Conservation (phyloP, 2,329 filamentous ascomycete species). For the Diatrype stigma region DNA sequence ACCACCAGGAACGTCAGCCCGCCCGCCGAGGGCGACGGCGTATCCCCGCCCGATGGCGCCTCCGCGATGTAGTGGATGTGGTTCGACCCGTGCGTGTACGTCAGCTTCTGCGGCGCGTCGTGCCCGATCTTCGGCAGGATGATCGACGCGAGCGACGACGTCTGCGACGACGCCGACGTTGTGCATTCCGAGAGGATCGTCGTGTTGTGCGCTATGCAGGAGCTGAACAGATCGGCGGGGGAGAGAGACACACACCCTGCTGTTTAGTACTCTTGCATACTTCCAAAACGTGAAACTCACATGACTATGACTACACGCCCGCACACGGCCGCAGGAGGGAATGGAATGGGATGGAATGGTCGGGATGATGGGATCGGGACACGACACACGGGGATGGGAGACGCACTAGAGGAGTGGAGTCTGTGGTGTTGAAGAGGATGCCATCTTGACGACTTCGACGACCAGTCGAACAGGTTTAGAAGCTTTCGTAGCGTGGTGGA, state of each 20-base stretch:
- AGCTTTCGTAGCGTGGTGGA: not conserved
- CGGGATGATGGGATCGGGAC: not conserved
- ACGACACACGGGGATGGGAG: conserved; percentile 5
- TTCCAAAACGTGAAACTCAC: too few relatives aligned
- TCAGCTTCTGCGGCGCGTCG: conserved; percentile 75
- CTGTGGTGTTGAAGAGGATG: conserved; percentile 63
- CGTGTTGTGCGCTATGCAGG: conserved; percentile 88
- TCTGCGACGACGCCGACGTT: conserved; percentile 74
- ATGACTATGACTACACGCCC: too few relatives aligned
- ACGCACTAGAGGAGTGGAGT: conserved; percentile 72
- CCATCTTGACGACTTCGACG: conserved; percentile 46
- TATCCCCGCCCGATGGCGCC: conserved; percentile 71
- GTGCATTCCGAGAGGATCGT: conserved; percentile 95
- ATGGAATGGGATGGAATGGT: conserved; percentile 6
- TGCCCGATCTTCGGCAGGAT: conserved; percentile 95
- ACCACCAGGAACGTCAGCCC: conserved; percentile 91
- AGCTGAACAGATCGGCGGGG: conserved; percentile 52
- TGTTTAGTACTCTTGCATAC: conserved; percentile 3
- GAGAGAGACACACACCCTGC: conserved; percentile 9
- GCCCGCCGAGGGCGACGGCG: conserved; percentile 69
- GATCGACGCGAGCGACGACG: conserved; percentile 82
- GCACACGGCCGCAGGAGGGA: too few relatives aligned
- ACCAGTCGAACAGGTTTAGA: not conserved
- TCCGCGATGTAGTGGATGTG: conserved; percentile 96
- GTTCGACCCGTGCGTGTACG: conserved; percentile 85